phyloP scores from a whole-genome alignment of 805 yeast species.

The Ogataea trehaloabstinens region DNA sequence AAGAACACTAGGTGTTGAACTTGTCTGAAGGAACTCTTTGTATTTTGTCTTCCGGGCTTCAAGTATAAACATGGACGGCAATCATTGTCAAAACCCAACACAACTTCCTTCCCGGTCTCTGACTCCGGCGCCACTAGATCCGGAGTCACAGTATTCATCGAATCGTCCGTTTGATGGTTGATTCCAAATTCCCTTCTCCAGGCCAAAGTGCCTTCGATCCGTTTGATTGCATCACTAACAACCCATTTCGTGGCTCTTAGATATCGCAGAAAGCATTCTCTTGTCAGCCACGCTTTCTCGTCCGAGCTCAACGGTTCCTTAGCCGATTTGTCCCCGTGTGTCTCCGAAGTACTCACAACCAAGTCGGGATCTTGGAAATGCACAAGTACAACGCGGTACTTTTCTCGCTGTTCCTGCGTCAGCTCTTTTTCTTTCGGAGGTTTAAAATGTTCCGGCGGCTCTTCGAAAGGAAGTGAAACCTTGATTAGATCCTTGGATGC shows the following conservation, averaged over 20 bases:
- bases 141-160: slow-evolving; percentile 48
- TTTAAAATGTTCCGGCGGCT: slow-evolving; percentile 47
- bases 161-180: slow-evolving; percentile 41
- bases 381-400: slow-evolving; percentile 59
- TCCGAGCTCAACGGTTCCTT: slow-evolving; percentile 37
- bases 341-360: slow-evolving; percentile 49
- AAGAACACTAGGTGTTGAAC: slow-evolving; percentile 94
- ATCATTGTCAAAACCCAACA: slow-evolving; percentile 87
- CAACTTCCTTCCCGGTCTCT: slow-evolving; percentile 89
- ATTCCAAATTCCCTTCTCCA: slow-evolving; percentile 97
- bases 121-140: slow-evolving; percentile 63
- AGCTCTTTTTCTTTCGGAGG: slow-evolving; percentile 51
- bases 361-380: slow-evolving; percentile 59
- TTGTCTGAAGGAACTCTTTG: slow-evolving; percentile 84
- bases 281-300: slow-evolving; percentile 91
- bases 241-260: slow-evolving; percentile 94
- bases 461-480: slow-evolving; percentile 50
- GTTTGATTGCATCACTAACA: slow-evolving; percentile 60
- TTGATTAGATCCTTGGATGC: slow-evolving; percentile 17
- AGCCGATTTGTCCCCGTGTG: slow-evolving; percentile 30
- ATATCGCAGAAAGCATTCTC: slow-evolving; percentile 88
- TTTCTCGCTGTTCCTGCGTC: slow-evolving; percentile 51
- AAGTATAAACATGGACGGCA: slow-evolving; percentile 89
- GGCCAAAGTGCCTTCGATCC: slow-evolving; percentile 73
- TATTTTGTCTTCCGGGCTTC: slow-evolving; percentile 94